These are phyloP conservation scores for Pseudohyphozyma bogoriensis DNA, from an alignment of 768 basidiomycete species.

Conservation along the genomic window DNA sequence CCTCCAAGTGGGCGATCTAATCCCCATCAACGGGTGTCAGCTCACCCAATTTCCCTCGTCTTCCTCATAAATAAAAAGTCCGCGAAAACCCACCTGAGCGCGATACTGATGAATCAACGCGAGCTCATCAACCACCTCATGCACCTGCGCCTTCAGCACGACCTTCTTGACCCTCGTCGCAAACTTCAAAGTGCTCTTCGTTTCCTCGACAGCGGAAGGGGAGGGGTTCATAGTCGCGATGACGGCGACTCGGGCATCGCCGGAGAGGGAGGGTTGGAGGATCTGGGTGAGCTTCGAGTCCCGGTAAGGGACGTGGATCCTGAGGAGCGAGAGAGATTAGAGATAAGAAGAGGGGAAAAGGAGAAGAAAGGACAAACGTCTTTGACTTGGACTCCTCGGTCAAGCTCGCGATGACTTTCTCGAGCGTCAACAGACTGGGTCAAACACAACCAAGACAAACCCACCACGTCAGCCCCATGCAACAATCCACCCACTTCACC, in stretches of 20 bases:
- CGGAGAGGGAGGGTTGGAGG: constrained; percentile 86
- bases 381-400: constrained; percentile 67
- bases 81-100: constrained; percentile 13
- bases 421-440: constrained; percentile 70
- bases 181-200: constrained; percentile 81
- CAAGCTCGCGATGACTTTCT: constrained; percentile 81
- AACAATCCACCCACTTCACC: no score
- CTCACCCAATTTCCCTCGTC: neutral
- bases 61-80: neutral
- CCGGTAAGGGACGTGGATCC: constrained; percentile 90
- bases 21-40: neutral
- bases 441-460: neutral
- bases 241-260: constrained; percentile 86
- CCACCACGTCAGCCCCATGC: no score
- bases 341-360: constrained; percentile 45
- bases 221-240: constrained; percentile 94
- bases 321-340: constrained; percentile 31
- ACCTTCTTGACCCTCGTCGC: constrained; percentile 89
- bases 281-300: constrained; percentile 68
- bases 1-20: constrained; percentile 27
- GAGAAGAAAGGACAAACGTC: constrained; percentile 31
- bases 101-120: constrained; percentile 31
- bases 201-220: constrained; percentile 63
- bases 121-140: constrained; percentile 33
- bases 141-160: constrained; percentile 40